A percentile compares a stretch with the other conserved stretches of the same genome.
Evolutionary conservation across 163 green algal species (phyloP).

Genomic region (Trebouxiophyceae sp.): DNA sequence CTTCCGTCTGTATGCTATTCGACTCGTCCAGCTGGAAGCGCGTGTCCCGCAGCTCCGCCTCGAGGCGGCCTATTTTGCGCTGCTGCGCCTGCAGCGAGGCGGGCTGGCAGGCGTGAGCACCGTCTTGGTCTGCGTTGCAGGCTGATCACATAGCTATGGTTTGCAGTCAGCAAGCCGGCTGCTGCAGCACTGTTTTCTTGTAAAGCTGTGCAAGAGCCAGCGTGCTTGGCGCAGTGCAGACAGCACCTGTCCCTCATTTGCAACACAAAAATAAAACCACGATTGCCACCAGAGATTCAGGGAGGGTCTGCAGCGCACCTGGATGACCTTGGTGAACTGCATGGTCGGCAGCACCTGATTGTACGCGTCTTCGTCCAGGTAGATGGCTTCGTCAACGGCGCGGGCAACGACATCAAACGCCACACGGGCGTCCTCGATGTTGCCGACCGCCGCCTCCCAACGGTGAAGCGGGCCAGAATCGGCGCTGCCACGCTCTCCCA

Average conservation of each 20-base stretch:
- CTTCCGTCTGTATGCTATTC: neutral
- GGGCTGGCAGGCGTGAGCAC: neutral
- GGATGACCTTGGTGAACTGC: slow-evolving; percentile 38
- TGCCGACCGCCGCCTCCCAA: slow-evolving; percentile 39
- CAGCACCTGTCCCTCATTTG: neutral
- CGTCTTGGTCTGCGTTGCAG: too few species aligned
- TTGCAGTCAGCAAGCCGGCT: neutral
- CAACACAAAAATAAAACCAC: neutral
- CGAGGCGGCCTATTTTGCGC: slow-evolving; percentile 17
- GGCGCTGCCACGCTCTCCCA: too few species aligned
- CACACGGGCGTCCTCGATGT: slow-evolving; percentile 43
- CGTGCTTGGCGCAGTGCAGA: neutral
- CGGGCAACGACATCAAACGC: slow-evolving; percentile 18
- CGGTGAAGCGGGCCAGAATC: too few species aligned
- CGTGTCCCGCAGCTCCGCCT: slow-evolving; percentile 3
- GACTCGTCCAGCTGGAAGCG: slow-evolving; percentile 7
- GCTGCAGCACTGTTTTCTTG: neutral
- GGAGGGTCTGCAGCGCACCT: slow-evolving; percentile 20
- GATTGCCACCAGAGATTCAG: neutral
- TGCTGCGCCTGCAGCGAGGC: slow-evolving; percentile 26
- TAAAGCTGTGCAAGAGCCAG: neutral
- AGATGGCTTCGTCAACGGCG: slow-evolving; percentile 55
- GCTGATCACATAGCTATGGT: too few species aligned
- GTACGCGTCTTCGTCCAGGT: slow-evolving; percentile 62
- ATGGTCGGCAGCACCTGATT: slow-evolving; percentile 31